These are phyloP conservation scores for Lentinula detonsa DNA, from an alignment of 768 basidiomycete genomes.

Conservation along the genomic window DNA sequence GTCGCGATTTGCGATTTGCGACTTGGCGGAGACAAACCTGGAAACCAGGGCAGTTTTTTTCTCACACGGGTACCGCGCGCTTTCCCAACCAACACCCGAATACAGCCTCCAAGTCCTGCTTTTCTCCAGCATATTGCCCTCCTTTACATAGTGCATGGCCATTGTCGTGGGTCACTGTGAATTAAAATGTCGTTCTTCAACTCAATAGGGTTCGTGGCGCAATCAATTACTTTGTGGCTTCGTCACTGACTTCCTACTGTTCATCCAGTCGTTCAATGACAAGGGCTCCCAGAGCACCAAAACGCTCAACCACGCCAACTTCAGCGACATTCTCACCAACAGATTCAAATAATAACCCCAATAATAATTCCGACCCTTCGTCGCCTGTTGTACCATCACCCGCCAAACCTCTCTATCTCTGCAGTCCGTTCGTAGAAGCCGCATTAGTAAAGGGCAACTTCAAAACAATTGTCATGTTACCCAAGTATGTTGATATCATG, in stretches of 20 bases:
- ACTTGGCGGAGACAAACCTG: too few species aligned
- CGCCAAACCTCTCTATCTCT: slow-evolving; percentile 77
- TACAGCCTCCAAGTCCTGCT: not conserved
- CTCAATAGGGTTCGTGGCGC: slow-evolving; percentile 57
- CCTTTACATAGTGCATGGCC: not conserved
- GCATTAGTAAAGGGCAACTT: slow-evolving; percentile 96
- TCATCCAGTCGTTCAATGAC: slow-evolving; percentile 64
- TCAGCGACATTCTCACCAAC: slow-evolving; percentile 50
- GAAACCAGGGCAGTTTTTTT: too few species aligned
- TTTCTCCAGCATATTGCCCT: not conserved
- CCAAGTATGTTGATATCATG: slow-evolving; percentile 90
- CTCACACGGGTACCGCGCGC: too few species aligned
- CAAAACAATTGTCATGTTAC: slow-evolving; percentile 93
- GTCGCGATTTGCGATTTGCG: too few species aligned
- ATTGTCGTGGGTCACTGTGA: not conserved
- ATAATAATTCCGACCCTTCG: slow-evolving; percentile 26
- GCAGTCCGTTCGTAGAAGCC: slow-evolving; percentile 94
- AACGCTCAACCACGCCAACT: slow-evolving; percentile 72
- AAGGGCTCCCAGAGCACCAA: slow-evolving; percentile 60
- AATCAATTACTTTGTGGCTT: not conserved
- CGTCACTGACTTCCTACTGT: slow-evolving; percentile 3
- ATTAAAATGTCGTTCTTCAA: slow-evolving; percentile 77
- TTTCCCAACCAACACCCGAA: too few species aligned
- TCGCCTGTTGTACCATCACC: slow-evolving; percentile 26
- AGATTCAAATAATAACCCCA: slow-evolving; percentile 30